Evolutionary conservation across 2,329 filamentous ascomycete species (phyloP).

Genomic region (Exophiala dermatitidis): DNA sequence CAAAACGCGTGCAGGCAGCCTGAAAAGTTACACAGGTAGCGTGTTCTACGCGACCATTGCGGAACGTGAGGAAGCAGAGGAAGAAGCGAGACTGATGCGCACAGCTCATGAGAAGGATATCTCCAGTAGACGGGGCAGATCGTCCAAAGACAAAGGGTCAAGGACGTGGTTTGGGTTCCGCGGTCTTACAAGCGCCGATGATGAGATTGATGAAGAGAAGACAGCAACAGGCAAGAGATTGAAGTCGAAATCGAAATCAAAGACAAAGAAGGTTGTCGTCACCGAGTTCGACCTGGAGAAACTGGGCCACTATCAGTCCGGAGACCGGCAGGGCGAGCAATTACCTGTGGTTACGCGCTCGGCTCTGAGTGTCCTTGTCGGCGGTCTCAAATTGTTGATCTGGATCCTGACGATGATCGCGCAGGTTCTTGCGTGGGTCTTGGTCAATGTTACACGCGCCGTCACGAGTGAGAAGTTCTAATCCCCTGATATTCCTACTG

Average conservation of each 20-base stretch:
- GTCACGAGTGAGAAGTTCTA: conserved; percentile 39
- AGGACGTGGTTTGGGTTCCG: conserved; percentile 20
- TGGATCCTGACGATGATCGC: conserved; percentile 34
- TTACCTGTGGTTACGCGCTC: conserved; percentile 34
- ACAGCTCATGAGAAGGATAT: conserved; percentile 30
- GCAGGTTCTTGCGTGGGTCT: conserved; percentile 37
- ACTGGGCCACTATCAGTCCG: conserved; percentile 36
- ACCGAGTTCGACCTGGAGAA: conserved; percentile 42
- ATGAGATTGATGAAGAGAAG: conserved; percentile 1
- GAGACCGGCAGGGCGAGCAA: conserved; percentile 35
- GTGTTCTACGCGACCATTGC: conserved; percentile 30
- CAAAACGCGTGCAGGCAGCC: conserved; percentile 29
- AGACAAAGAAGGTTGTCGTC: conserved; percentile 33
- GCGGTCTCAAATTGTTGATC: conserved; percentile 34
- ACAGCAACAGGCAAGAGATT: conserved; percentile 14
- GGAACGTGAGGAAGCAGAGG: conserved; percentile 38
- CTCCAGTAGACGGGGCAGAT: conserved; percentile 4
- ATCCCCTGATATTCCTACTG: background rate
- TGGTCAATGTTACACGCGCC: conserved; percentile 36
- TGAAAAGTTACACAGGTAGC: conserved; percentile 21
- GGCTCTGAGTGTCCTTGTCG: conserved; percentile 35
- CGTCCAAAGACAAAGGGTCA: conserved; percentile 8
- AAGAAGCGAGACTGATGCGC: conserved; percentile 34
- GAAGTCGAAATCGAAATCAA: conserved; percentile 17
- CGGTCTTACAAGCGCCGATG: background rate